Evolutionary conservation across 164 flowering plant genomes (phyloP), one percentile per base, ranked within the genome.

Genomic region (Macadamia integrifolia): DNA sequence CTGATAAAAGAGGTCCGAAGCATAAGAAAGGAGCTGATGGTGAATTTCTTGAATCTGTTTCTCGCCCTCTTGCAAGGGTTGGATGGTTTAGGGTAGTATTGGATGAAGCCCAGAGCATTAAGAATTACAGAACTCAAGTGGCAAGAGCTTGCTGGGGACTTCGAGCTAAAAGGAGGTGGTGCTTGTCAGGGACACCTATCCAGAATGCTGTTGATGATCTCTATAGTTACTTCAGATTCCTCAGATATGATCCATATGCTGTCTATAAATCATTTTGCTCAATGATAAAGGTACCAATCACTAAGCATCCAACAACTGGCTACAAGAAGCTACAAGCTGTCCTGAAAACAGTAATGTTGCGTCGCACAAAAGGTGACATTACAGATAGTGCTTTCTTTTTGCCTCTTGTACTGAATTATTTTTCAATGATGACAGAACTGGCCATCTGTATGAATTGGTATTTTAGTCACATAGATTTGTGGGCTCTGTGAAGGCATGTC

Each of bases 61-160:
- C 84, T 68, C 81, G 90, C 11, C 97, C 98, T 68, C 88, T 93
- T 79, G 97, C 92, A 6, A 83, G 80, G 72, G 97, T 93, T 67
- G 80, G 82, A 70, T 93, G 98, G 98, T 93, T 90, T 78, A 84
- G 98, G 73, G 93, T 93, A 80, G 92, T 93, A 62, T 74, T 93
- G 71, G 98, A 93, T 75, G 98, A 93, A 82, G 98, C 98, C 46
- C 98, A 93, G 80, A 91, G 97, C 78, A 93, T 93, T 28, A 93
- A 93, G 79, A 93, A 93, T 80, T 81, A 85, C 71, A 81, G 85
- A 80, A 93, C 98, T 73, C 97, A 87, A 81, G 95, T 82, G 58
- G 98, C 98, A 58, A 84, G 95, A 78, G 98, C 98, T 23, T 93
- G 98, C 70, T 93, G 98, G 93, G 98, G 95, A 60, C 98, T 93